Evolutionary conservation across 2,329 filamentous ascomycete genomes (phyloP).

Genomic region (Trichoderma gracile): DNA sequence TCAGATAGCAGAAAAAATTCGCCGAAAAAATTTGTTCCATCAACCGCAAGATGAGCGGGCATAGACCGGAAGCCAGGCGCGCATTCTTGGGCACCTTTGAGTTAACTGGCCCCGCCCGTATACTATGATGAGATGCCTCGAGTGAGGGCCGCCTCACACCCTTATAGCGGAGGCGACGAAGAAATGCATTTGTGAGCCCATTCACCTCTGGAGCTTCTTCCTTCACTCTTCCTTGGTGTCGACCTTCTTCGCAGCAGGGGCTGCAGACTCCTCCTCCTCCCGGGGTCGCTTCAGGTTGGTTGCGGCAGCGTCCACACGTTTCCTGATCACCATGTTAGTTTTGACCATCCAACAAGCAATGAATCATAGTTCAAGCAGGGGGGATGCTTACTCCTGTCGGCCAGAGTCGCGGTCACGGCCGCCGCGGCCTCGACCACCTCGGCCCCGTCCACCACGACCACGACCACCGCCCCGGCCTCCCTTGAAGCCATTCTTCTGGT

Average conservation of each 20-base stretch:
- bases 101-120: neutral
- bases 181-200: neutral
- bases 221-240: slow-evolving; percentile 50
- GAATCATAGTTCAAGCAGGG: neutral
- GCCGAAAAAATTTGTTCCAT: slow-evolving; percentile 5
- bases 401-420: slow-evolving; percentile 37
- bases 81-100: neutral
- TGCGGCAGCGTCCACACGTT: slow-evolving; percentile 22
- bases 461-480: slow-evolving; percentile 48
- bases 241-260: slow-evolving; percentile 62
- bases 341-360: neutral
- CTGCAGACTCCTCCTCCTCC: slow-evolving; percentile 50
- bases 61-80: neutral
- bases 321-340: slow-evolving; percentile 16
- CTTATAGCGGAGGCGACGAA: neutral
- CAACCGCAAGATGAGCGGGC: neutral
- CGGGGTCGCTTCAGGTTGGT: slow-evolving; percentile 56
- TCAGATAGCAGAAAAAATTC: slow-evolving; percentile 5
- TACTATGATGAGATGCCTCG: slow-evolving; percentile 4
- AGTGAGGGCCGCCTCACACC: neutral
- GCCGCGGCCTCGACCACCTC: slow-evolving; percentile 45
- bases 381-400: slow-evolving; percentile 31
- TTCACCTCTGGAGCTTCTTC: slow-evolving; percentile 15
- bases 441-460: slow-evolving; percentile 47
- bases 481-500: slow-evolving; percentile 61